These are phyloP conservation scores for Cercospora sp. DNA, from an alignment of 2,329 filamentous ascomycete genomes.

Conservation along the genomic window DNA sequence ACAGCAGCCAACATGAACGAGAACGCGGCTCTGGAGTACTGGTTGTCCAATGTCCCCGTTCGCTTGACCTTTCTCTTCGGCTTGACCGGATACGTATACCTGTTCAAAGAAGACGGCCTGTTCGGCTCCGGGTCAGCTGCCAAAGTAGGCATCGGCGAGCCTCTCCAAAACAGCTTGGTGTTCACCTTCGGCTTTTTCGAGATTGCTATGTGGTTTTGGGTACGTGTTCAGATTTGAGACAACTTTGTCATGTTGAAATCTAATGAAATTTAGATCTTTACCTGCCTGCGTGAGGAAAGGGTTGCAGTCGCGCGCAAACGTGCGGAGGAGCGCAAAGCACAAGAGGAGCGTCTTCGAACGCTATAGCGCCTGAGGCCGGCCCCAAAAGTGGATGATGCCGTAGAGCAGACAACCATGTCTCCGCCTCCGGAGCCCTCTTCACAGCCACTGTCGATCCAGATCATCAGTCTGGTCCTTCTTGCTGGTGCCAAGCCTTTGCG, in stretches of 20 bases:
- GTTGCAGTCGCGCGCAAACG: constrained; percentile 39
- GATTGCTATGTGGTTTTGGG: constrained; percentile 85
- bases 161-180: constrained; percentile 78
- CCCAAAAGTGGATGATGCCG: neutral
- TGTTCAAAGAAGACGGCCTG: constrained; percentile 58
- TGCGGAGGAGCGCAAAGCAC: constrained; percentile 39
- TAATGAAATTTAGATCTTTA: constrained; percentile 52
- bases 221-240: constrained; percentile 39
- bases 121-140: constrained; percentile 36
- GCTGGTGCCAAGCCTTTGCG: neutral
- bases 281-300: constrained; percentile 67
- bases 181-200: constrained; percentile 86
- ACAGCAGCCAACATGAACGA: constrained; percentile 49
- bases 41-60: constrained; percentile 59
- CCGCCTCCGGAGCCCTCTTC: neutral
- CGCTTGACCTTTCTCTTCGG: constrained; percentile 64
- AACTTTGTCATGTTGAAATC: neutral
- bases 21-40: constrained; percentile 48
- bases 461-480: neutral
- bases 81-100: constrained; percentile 65
- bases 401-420: neutral
- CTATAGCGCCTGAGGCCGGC: neutral
- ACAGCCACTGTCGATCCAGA: constrained; percentile 2
- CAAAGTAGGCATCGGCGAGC: constrained; percentile 51
- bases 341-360: constrained; percentile 36